Percentiles rank a stretch among this genome's conserved stretches.
Conservation (phyloP, 148 eudicot genomes). For the Rhododendron simsii region DNA sequence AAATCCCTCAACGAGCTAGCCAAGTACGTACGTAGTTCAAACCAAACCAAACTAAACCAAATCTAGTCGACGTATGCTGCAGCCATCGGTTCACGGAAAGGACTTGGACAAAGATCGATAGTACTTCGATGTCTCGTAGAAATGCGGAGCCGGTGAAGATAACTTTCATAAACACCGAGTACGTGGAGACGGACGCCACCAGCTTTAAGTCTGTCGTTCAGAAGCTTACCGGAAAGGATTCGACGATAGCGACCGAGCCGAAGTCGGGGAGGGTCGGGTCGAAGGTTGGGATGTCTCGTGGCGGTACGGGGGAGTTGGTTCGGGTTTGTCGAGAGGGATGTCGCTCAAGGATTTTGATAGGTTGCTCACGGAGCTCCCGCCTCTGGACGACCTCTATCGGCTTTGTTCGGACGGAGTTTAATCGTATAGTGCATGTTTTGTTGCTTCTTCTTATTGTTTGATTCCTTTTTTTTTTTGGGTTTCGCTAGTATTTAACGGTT, state of each 20-base stretch:
- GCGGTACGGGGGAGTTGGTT: background rate
- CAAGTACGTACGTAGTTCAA: background rate
- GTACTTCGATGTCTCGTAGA: background rate
- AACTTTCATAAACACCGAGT: constrained; percentile 61
- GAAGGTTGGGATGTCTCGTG: background rate
- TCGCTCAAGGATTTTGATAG: constrained; percentile 39
- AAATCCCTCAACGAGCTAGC: background rate
- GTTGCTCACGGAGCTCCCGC: constrained; percentile 39
- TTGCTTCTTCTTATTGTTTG: background rate
- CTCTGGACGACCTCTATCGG: constrained; percentile 36
- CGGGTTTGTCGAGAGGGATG: constrained; percentile 26
- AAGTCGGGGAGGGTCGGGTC: background rate
- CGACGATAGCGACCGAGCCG: constrained; percentile 5
- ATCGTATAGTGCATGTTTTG: background rate
- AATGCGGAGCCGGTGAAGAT: constrained; percentile 43
- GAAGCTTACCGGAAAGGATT: constrained; percentile 66
- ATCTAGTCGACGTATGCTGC: no score
- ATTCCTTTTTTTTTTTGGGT: background rate
- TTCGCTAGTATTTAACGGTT: background rate
- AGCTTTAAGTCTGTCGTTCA: constrained; percentile 85
- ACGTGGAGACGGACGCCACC: constrained; percentile 63
- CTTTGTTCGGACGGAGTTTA: background rate
- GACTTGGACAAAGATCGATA: background rate
- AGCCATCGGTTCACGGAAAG: background rate
- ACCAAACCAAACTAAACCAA: no score